Percentiles rank a stretch among this genome's conserved stretches.
Evolutionary conservation across 2,329 filamentous ascomycete species (phyloP).

Genomic region (Colletotrichum shisoi): DNA sequence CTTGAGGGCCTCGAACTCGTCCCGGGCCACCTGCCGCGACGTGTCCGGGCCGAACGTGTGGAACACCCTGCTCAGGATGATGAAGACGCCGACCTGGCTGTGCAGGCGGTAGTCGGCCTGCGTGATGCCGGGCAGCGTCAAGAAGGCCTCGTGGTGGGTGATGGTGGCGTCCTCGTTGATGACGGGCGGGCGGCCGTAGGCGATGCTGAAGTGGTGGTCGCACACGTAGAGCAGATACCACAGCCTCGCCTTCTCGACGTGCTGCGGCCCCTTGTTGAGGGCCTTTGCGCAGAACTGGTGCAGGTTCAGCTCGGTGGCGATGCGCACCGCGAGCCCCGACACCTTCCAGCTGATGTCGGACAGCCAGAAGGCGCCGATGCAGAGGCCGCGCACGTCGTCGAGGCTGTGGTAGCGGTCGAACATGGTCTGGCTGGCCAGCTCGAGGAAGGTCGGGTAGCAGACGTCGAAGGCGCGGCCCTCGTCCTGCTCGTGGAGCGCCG

Average conservation of each 20-base stretch:
- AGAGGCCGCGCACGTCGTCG: constrained; percentile 67
- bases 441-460: constrained; percentile 66
- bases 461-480: constrained; percentile 59
- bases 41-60: constrained; percentile 66
- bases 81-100: constrained; percentile 67
- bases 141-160: constrained; percentile 63
- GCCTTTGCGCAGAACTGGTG: constrained; percentile 62
- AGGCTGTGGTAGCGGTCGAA: constrained; percentile 62
- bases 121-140: constrained; percentile 59
- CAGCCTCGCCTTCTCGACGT: constrained; percentile 64
- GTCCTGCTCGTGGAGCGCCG: constrained; percentile 46
- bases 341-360: constrained; percentile 65
- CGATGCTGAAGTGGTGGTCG: constrained; percentile 71
- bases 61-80: constrained; percentile 66
- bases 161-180: constrained; percentile 66
- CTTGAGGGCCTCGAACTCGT: constrained; percentile 47
- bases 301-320: constrained; percentile 65
- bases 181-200: constrained; percentile 66
- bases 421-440: constrained; percentile 64
- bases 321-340: constrained; percentile 65
- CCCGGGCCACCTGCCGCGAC: constrained; percentile 47
- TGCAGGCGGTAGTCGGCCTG: constrained; percentile 64
- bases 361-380: constrained; percentile 71
- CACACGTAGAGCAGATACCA: constrained; percentile 72
- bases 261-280: constrained; percentile 54